A percentile compares a stretch with the other conserved stretches of the same genome.
These are phyloP conservation scores for Clitopilus hobsonii DNA, from an alignment of 768 basidiomycete species.

Conservation along the genomic window DNA sequence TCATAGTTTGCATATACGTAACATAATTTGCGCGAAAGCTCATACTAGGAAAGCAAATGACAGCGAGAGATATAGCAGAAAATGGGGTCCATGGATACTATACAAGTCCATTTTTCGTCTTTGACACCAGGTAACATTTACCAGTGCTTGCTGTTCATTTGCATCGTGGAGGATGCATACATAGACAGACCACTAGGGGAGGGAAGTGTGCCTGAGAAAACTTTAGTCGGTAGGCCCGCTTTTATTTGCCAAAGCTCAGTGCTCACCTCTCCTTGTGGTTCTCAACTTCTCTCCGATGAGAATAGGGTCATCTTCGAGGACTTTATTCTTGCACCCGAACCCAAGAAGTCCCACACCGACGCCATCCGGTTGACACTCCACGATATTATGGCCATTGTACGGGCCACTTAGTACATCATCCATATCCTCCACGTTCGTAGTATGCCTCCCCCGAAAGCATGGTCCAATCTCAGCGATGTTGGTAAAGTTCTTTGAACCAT, in stretches of 20 bases:
- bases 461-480: not conserved
- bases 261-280: too few relatives aligned
- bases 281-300: not conserved
- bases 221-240: not conserved
- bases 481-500: not conserved
- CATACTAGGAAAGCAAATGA: too few relatives aligned
- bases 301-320: not conserved
- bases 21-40: too few relatives aligned
- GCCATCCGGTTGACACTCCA: not conserved
- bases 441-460: not conserved
- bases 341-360: not conserved
- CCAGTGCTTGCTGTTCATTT: not conserved
- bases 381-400: not conserved
- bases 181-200: not conserved
- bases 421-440: not conserved
- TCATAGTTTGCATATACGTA: too few relatives aligned
- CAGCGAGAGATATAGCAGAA: too few relatives aligned
- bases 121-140: too few relatives aligned
- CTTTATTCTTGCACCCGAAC: not conserved
- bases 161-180: not conserved
- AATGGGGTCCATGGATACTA: too few relatives aligned
- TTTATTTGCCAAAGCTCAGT: too few relatives aligned
- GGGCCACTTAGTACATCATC: not conserved
- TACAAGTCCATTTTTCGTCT: too few relatives aligned
- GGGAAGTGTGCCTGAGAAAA: too few relatives aligned